Base-by-base conservation (phyloP, 179 eudicot species). In the Beta lomatogona region DNA sequence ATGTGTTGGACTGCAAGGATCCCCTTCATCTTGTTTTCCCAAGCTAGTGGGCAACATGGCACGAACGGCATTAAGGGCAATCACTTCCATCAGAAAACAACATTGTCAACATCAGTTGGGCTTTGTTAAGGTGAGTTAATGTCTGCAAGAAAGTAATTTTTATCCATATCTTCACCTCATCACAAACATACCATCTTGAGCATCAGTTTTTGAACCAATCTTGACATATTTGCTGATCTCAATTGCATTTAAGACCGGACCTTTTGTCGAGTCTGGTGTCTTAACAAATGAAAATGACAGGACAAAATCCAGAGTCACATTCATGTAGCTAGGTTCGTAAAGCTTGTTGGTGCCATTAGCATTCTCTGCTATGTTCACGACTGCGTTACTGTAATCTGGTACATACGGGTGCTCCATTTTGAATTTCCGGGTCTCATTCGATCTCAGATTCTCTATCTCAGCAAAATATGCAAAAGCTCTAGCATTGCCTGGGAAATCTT, bases 271-370 rank as follows among this genome's bases (percentile, higher is more conserved):
- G 85, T 97, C 99, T 65, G 19, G 83, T 50, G 99, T 97, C 88
- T 92, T 90, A 72, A 84, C 93, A 83, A 97, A 97, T 0, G 97
- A 87, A 81, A 97, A 94, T 16, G 97, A 82, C 80, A 97, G 77
- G 58, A 94, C 95, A 85, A 93, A 97, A 80, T 93, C 93, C 71
- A 97, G 73, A 50, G 94, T 81, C 28, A 93, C 91, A 79, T 97
- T 97, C 94, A 94, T 94, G 85, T 90, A 93, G 83, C 99, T 97
- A 4, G 99, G 99, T 80, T 97, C 99, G 55, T 97, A 97, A 18
- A 97, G 89, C 44, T 91, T 97, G 88, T 88, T 93, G 85, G 93
- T 97, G 68, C 98, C 97, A 80, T 93, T 94, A 28, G 99, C 99
- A 78, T 97, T 97, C 83, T 97, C 99, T 45, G 89, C 96, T 72